Percentiles rank a stretch among this genome's conserved stretches.
phyloP scores from a whole-genome alignment of 208 protist species.

The Trichomonas vaginalis region DNA sequence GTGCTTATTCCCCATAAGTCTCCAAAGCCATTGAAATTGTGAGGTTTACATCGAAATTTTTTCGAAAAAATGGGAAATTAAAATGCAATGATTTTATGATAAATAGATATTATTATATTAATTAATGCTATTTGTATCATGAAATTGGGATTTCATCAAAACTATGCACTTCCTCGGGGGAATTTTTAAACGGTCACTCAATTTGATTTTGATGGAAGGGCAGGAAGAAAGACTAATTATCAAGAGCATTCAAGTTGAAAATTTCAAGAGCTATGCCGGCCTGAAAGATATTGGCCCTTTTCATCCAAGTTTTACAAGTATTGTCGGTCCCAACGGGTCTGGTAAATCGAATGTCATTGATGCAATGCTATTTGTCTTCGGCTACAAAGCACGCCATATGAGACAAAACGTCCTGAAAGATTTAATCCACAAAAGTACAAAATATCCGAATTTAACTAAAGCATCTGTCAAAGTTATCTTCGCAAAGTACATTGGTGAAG shows the following conservation, averaged over 20 bases:
- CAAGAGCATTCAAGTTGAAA: constrained; percentile 85
- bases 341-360: constrained; percentile 99
- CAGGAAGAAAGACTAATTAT: constrained; percentile 70
- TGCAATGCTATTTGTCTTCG: constrained; percentile 99
- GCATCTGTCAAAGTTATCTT: constrained; percentile 90
- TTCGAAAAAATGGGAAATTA: no score
- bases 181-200: background rate
- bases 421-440: constrained; percentile 92
- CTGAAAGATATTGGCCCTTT: constrained; percentile 89
- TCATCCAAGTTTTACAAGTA: constrained; percentile 89
- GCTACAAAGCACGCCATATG: constrained; percentile 84
- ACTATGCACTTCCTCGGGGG: background rate
- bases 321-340: constrained; percentile 97
- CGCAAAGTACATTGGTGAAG: constrained; percentile 60
- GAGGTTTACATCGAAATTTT: no score
- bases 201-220: background rate
- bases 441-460: constrained; percentile 62
- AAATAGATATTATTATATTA: no score
- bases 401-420: constrained; percentile 65
- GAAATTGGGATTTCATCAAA: no score
- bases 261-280: constrained; percentile 99
- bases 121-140: no score
- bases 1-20: no score
- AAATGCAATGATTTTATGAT: no score
- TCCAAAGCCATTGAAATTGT: no score